Percentiles rank a stretch among this genome's conserved stretches.
Conservation (phyloP, 352 stramenopile species). For the Peronosclerospora sorghi region DNA sequence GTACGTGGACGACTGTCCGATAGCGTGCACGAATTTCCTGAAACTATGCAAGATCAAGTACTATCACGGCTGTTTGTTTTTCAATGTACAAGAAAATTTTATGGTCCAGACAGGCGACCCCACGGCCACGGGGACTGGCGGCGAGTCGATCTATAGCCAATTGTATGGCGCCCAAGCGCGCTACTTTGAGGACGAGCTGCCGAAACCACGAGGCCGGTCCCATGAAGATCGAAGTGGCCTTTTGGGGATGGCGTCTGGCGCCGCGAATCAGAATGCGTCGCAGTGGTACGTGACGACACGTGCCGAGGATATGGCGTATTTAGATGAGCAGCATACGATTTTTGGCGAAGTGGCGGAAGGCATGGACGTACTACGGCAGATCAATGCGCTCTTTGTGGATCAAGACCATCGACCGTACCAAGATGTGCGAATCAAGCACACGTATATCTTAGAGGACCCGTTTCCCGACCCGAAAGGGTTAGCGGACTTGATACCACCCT, state of each 20-base stretch:
- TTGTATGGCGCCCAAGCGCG: constrained; percentile 78
- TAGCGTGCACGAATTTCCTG: constrained; percentile 88
- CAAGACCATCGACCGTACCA: constrained; percentile 91
- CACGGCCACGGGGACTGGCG: constrained; percentile 90
- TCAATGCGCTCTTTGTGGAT: constrained; percentile 94
- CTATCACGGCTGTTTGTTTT: constrained; percentile 91
- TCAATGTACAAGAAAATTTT: constrained; percentile 94
- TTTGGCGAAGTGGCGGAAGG: constrained; percentile 90
- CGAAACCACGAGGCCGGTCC: constrained; percentile 17
- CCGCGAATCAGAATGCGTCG: constrained; percentile 67
- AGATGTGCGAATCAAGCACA: constrained; percentile 95
- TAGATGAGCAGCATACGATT: constrained; percentile 87
- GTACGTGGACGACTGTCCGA: constrained; percentile 72
- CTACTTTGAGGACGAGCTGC: constrained; percentile 75
- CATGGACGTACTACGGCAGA: constrained; percentile 90
- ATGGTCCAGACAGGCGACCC: constrained; percentile 87
- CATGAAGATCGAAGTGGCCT: constrained; percentile 50
- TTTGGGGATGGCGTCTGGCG: constrained; percentile 80
- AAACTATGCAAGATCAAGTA: constrained; percentile 94
- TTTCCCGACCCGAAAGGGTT: constrained; percentile 66
- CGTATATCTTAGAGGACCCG: constrained; percentile 77
- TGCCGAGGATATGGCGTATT: constrained; percentile 81
- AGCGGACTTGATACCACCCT: constrained; percentile 45
- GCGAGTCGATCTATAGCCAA: constrained; percentile 90
- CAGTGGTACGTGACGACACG: constrained; percentile 97